These are phyloP conservation scores for Przewalskia tangutica DNA, from an alignment of 257 asterid species.

Conservation along the genomic window DNA sequence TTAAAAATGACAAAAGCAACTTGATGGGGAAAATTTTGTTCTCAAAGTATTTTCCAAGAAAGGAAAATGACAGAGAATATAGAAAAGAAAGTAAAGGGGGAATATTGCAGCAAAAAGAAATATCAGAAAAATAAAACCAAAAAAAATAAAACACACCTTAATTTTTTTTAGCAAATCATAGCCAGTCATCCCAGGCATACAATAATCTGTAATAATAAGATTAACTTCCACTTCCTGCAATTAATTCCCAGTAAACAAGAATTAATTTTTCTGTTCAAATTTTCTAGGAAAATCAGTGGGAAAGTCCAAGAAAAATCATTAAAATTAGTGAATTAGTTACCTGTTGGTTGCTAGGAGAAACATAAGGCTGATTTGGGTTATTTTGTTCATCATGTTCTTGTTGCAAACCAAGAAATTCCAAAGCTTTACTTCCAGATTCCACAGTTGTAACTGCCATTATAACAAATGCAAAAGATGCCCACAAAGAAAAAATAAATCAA, in stretches of 20 bases:
- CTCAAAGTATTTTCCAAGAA: constrained; percentile 2
- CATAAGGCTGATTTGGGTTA: constrained; percentile 20
- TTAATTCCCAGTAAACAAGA: not conserved
- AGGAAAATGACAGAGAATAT: not conserved
- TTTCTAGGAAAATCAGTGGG: not conserved
- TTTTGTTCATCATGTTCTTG: constrained; percentile 21
- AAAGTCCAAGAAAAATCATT: not conserved
- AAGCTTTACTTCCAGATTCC: constrained; percentile 56
- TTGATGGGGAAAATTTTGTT: not conserved
- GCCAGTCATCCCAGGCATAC: constrained; percentile 35
- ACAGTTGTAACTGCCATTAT: constrained; percentile 43
- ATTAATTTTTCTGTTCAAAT: not conserved
- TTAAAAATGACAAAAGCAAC: not conserved
- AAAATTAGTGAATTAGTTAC: not conserved
- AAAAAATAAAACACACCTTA: constrained; percentile 4
- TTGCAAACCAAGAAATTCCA: constrained; percentile 46
- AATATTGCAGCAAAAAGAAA: not conserved
- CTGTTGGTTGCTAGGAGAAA: constrained; percentile 32
- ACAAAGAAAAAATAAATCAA: not conserved
- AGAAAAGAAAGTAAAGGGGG: not conserved
- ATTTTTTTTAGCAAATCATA: constrained; percentile 24
- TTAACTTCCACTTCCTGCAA: constrained; percentile 19
- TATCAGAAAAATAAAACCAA: not conserved
- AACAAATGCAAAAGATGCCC: constrained; percentile 9
- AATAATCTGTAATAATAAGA: constrained; percentile 23